phyloP scores from a whole-genome alignment of 148 eudicot genomes.

The Nyssa sinensis region DNA sequence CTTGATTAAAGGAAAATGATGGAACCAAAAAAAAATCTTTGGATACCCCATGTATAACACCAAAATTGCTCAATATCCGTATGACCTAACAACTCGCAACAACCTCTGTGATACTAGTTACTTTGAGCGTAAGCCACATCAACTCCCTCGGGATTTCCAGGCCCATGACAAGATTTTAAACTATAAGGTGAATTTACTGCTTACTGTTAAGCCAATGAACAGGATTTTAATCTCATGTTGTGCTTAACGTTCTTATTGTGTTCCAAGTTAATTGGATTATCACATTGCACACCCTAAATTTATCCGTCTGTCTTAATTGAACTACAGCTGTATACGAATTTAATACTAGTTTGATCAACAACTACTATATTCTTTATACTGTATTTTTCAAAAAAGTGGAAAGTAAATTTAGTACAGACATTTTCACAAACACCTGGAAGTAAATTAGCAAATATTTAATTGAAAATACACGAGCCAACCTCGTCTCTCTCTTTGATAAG shows the following conservation, averaged over 20 bases:
- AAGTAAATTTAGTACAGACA: background rate
- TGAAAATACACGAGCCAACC: conserved; percentile 18
- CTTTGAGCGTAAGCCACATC: background rate
- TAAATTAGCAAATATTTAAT: background rate
- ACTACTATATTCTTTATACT: no score
- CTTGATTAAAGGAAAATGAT: no score
- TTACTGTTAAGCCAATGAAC: no score
- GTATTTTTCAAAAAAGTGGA: no score
- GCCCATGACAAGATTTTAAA: no score
- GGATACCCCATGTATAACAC: background rate
- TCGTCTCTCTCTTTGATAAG: conserved; percentile 43
- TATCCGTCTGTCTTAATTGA: background rate
- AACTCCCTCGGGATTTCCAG: no score
- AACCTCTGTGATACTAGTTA: background rate
- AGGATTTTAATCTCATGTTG: no score
- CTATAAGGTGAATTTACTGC: no score
- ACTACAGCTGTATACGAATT: no score
- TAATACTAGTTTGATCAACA: background rate
- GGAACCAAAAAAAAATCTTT: background rate
- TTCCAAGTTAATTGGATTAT: background rate
- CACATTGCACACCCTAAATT: background rate
- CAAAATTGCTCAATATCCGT: background rate
- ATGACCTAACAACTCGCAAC: background rate
- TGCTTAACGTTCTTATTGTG: no score
- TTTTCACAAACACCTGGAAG: conserved; percentile 28